Evolutionary conservation across 2,329 filamentous ascomycete species (phyloP).

Genomic region (Torrubiella hemipterigena): DNA sequence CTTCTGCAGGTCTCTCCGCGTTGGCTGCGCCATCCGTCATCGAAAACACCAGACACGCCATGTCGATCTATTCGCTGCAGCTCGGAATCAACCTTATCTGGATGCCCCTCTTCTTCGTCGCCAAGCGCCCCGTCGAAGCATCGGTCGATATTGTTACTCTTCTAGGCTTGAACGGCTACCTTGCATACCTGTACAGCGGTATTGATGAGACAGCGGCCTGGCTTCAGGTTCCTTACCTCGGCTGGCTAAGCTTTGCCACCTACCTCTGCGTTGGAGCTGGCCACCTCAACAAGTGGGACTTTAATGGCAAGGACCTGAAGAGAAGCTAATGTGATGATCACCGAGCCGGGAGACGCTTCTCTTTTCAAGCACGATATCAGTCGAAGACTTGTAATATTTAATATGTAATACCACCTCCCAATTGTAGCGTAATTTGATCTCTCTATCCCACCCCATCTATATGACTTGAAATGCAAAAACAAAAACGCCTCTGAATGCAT

Average conservation of each 20-base stretch:
- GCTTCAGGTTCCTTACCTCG: conserved; percentile 70
- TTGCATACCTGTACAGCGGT: conserved; percentile 64
- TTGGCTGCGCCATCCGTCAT: conserved; percentile 39
- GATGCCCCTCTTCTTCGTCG: conserved; percentile 89
- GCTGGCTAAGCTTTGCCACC: conserved; percentile 77
- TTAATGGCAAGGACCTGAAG: conserved; percentile 28
- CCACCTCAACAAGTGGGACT: conserved; percentile 56
- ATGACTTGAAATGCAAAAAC: no score
- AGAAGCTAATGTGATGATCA: no score
- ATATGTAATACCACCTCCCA: no score
- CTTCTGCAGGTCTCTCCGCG: conserved; percentile 49
- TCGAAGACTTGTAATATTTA: no score
- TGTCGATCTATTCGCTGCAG: conserved; percentile 76
- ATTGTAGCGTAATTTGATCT: no score
- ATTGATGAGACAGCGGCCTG: conserved; percentile 63
- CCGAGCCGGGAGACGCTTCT: no score
- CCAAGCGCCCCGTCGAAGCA: conserved; percentile 61
- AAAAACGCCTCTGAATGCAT: no score
- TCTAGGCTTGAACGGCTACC: conserved; percentile 57
- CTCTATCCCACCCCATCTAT: no score
- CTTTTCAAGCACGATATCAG: no score
- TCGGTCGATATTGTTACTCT: conserved; percentile 64
- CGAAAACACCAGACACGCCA: conserved; percentile 50
- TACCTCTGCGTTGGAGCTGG: conserved; percentile 66
- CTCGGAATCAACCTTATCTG: conserved; percentile 75